Evolutionary conservation across 108 stramenopile genomes (phyloP), one percentile per base, ranked within the genome.

Genomic region (Cyclotella kingstonii): DNA sequence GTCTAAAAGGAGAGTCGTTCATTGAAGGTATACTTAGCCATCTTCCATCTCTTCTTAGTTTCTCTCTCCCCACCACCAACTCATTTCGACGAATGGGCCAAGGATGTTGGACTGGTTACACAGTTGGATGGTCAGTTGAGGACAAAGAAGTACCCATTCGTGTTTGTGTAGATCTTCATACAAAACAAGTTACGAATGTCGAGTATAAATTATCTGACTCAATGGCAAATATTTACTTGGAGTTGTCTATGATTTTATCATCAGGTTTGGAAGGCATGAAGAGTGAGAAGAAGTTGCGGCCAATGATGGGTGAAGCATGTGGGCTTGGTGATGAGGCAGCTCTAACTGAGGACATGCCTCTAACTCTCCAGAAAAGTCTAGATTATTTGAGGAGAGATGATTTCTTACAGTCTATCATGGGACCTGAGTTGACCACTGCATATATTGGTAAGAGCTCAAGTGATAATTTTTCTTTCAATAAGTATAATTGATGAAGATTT

Each of bases 41-140:
- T 60, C 58, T 92, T 45, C 70, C 82, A 33, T 83, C 79, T 15
- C 44, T 92, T 40, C 44, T 87, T 35, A 86, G 83, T 46, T 63
- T 89, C 38, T 81, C 82, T 15, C 49, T 86, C 22, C 91, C 91
- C 4, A 84, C 86, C 1, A 58, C 46, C 23, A 89, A 87, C 54
- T 92, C 91, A 1, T 84, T 82, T 58, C 78, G 78, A 30, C 73
- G 91, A 8, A 67, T 89, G 30, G 91, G 91, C 11, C 66, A 72
- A 12, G 91, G 91, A 10, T 92, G 91, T 56, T 92, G 87, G 87
- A 92, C 91, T 18, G 91, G 91, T 18, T 56, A 54, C 44, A 22
- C 36, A 19, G 76, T 89, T 18, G 76, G 70, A 17, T 92, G 91
- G 91, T 74, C 77, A 12, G 46, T 79, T 10, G 91, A 92, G 65